Conservation (phyloP, 164 flowering plant genomes). For the Umbellularia californica region DNA sequence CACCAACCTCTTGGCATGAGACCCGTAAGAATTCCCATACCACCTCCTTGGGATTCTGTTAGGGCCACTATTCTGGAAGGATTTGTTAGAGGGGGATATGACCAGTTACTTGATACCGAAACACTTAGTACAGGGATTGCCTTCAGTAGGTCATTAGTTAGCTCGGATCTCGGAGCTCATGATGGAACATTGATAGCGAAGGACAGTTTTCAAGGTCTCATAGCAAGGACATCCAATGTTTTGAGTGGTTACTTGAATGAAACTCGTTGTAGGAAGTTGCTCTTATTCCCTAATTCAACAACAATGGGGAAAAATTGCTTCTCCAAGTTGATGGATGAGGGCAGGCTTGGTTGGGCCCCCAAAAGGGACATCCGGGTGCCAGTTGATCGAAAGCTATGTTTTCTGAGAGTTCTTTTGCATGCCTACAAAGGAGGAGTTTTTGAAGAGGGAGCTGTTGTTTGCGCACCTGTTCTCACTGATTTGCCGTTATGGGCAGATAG, state of each 20-base stretch:
- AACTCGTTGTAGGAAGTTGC: conserved; percentile 31
- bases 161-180: conserved; percentile 5
- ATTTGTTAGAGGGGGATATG: neutral
- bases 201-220: conserved; percentile 32
- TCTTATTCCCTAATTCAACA: conserved; percentile 38
- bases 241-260: conserved; percentile 37
- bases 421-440: conserved; percentile 73
- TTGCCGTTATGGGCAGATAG: conserved; percentile 49
- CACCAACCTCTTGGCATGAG: conserved; percentile 47
- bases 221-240: conserved; percentile 48
- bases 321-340: conserved; percentile 27
- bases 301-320: conserved; percentile 18
- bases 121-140: conserved; percentile 3
- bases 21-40: conserved; percentile 55
- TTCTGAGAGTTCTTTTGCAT: conserved; percentile 62
- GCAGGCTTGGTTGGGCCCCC: conserved; percentile 16
- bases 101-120: conserved; percentile 6
- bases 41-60: conserved; percentile 65
- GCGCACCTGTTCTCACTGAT: conserved; percentile 71
- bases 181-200: conserved; percentile 6
- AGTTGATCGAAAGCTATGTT: conserved; percentile 37
- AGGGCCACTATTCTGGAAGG: conserved; percentile 20
- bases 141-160: conserved; percentile 2
- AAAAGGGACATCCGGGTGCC: conserved; percentile 10
- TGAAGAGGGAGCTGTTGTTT: conserved; percentile 83